Evolutionary conservation across 768 basidiomycete species (phyloP).

Genomic region (Pleurotus tuber-regium): DNA sequence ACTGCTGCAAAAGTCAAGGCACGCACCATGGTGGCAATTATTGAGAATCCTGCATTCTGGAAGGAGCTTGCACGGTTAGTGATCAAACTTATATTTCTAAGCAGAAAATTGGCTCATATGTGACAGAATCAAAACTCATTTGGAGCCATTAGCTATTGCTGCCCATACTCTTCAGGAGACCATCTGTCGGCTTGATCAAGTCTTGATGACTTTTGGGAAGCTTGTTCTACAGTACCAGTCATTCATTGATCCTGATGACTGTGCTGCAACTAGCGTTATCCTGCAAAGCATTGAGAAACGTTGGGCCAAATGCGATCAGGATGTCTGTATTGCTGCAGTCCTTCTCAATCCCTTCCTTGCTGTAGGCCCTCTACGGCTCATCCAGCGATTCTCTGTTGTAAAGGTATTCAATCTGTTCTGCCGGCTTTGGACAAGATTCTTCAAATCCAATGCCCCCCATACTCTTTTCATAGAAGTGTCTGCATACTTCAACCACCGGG

Average conservation of each 20-base stretch:
- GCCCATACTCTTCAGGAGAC: constrained; percentile 26
- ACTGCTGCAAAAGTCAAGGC: constrained; percentile 23
- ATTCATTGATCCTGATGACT: constrained; percentile 16
- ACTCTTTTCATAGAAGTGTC: too few species aligned
- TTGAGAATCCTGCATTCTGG: constrained; percentile 30
- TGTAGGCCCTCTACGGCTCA: neutral
- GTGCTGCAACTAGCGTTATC: constrained; percentile 17
- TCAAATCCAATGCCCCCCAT: neutral
- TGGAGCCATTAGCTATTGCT: constrained; percentile 29
- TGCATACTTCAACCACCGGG: neutral
- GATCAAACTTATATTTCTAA: neutral
- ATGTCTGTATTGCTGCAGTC: constrained; percentile 21
- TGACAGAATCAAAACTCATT: constrained; percentile 24
- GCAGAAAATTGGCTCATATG: constrained; percentile 1
- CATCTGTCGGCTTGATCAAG: constrained; percentile 27
- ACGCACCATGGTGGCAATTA: constrained; percentile 22
- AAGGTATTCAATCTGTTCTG: neutral
- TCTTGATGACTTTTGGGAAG: constrained; percentile 29
- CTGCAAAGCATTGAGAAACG: constrained; percentile 23
- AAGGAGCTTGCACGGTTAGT: constrained; percentile 22
- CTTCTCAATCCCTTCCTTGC: neutral
- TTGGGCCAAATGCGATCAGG: constrained; percentile 23
- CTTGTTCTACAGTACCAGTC: constrained; percentile 17
- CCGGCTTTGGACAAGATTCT: neutral
- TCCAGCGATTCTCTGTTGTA: neutral